phyloP scores from a whole-genome alignment of 176 grass and related monocot species.

The Ananas comosus region DNA sequence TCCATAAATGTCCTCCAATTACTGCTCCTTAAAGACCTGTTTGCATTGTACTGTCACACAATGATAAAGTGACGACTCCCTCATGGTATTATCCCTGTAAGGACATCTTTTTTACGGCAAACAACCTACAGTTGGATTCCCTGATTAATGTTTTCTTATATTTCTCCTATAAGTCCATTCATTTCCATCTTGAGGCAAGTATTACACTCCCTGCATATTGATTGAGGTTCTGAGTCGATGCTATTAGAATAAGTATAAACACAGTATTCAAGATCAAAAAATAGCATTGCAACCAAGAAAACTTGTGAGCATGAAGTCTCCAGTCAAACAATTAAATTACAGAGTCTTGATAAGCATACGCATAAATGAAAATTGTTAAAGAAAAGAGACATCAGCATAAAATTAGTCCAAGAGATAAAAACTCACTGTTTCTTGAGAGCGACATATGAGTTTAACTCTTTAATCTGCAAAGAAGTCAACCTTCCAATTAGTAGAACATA shows the following conservation, averaged over 20 bases:
- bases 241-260: background rate
- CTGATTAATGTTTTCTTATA: background rate
- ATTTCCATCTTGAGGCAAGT: background rate
- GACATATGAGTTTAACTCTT: conserved; percentile 93
- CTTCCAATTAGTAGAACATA: conserved; percentile 3
- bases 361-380: background rate
- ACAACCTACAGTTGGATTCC: background rate
- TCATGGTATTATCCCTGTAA: too few relatives aligned
- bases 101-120: background rate
- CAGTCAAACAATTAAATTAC: background rate
- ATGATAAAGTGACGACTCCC: too few relatives aligned
- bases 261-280: background rate
- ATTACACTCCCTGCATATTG: background rate
- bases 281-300: background rate
- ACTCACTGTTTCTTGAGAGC: conserved; percentile 99
- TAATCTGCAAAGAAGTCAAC: conserved; percentile 64
- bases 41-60: too few relatives aligned
- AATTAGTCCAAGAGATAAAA: conserved; percentile 12
- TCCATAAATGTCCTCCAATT: too few relatives aligned
- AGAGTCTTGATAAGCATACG: background rate
- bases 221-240: background rate
- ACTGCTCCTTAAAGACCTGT: too few relatives aligned
- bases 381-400: background rate
- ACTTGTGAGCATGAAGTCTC: background rate
- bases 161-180: background rate